Evolutionary conservation across 2,329 filamentous ascomycete genomes (phyloP), one percentile per base, ranked within the genome.

Genomic region (Harringtonia lauricola): DNA sequence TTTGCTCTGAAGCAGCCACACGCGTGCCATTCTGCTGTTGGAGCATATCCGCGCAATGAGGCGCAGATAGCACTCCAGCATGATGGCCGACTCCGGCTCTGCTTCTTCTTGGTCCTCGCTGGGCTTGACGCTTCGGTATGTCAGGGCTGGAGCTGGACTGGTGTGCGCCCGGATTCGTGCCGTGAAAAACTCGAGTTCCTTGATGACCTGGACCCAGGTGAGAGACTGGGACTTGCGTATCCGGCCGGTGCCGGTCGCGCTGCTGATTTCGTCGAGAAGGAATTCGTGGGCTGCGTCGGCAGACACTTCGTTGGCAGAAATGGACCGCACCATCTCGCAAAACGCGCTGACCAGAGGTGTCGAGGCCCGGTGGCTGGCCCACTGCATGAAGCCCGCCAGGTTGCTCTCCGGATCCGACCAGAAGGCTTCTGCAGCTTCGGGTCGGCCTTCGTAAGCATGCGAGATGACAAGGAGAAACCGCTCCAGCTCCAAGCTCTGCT

Each of bases 331-430:
- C 80, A 98, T 90, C 58, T 96, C 90, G 61, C 92, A 98, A 54
- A 96, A 98, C 13, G 90, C 89, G 48, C 87, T 92, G 47, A 94
- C 89, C 21, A 95, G 74, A n/a, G 92, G 92, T 1, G 94, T 95
- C 1, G 94, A 95, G 48, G 94, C 88, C 54, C 92, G 76, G 53
- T 87, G 83, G 4, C 92, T 95, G n/a, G 89, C 86, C 92, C 92
- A 98, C 51, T 94, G 86, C 59, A 98, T 73, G 58, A 98, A 98
- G 0, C 92, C 92, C 49, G 89, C 86, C 28, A 98, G 68, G 53
- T 95, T 95, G 57, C 88, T 88, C 55, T 98, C 92, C 2, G 84
- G 80, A 57, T 95, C 89, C 28, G 76, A 76, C 92, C 92, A 98
- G 53, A 96, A 96, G 37, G 81, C 83, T 55, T 86, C 79, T 10